Evolutionary conservation across 169 alveolate species (phyloP), one percentile per base, ranked within the genome.

Genomic region (Plasmodium blacklocki): DNA sequence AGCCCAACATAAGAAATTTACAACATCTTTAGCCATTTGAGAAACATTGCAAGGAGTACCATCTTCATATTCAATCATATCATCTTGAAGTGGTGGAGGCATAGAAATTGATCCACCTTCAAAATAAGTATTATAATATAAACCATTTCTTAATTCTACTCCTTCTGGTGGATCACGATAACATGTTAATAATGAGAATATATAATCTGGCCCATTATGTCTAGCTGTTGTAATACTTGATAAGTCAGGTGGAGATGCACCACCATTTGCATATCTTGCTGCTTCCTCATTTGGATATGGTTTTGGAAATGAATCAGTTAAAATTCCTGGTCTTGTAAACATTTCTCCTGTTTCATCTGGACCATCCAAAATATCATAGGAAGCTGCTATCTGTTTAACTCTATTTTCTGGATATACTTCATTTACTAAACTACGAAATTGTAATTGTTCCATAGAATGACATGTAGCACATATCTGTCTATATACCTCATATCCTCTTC

Each of bases 1-100:
- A 32, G 98, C 96, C 98, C 98, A 95, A 45, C 96, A 93, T 56
- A 95, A 52, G 87, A 95, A 95, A 83, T 88, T 94, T 47, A 92
- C 97, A 15, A 95, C 98, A 80, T 95, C 98, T 88, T 95, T 95
- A 2, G 98, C 96, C 99, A 98, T 98, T 93, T 98, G 98, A 7
- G 99, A 98, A 26, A 98, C 98, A 29, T 98, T 97, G 50, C 98
- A 97, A 3, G 99, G 99, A 9, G 99, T 97, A 45, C 99, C 99
- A 92, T 98, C 99, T 67, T 97, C 99, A 88, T 95, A 98, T 86
- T 98, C 99, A 67, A 98, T 92, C 98, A 98, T 96, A 47, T 99
- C 99, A 89, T 98, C 99, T 94, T 95, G 97, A 45, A 98, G 98
- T 64, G 99, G 98, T 29, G 99, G 98, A 9, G 99, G 98, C 99